Percentiles rank a stretch among this genome's conserved stretches.
phyloP scores from a whole-genome alignment of 148 eudicot genomes.

The Tetragonia tetragonoides region DNA sequence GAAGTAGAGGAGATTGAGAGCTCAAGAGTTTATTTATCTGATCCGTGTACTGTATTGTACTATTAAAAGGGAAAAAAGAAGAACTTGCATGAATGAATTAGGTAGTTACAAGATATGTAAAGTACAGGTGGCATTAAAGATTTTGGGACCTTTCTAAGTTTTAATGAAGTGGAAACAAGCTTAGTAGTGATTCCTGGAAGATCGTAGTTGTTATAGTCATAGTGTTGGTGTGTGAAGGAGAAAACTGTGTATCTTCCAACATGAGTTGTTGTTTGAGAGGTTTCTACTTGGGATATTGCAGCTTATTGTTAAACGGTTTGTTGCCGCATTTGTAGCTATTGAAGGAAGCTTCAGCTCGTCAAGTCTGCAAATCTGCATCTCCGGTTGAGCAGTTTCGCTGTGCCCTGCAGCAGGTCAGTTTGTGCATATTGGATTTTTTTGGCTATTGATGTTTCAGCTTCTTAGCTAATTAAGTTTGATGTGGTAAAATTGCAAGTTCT shows the following conservation, averaged over 20 bases:
- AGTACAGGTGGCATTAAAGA: too few relatives aligned
- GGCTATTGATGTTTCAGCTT: neutral
- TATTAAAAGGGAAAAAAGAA: too few relatives aligned
- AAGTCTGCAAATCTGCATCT: slow-evolving; percentile 54
- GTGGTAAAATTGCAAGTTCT: neutral
- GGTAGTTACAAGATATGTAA: too few relatives aligned
- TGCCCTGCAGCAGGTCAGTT: slow-evolving; percentile 65
- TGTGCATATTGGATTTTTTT: neutral
- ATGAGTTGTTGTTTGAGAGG: slow-evolving; percentile 24
- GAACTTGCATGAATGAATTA: too few relatives aligned
- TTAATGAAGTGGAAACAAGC: too few relatives aligned
- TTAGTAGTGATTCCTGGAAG: too few relatives aligned
- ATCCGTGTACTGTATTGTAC: too few relatives aligned
- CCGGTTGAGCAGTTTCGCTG: slow-evolving; percentile 75
- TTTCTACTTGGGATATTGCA: slow-evolving; percentile 31
- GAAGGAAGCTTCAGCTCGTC: slow-evolving; percentile 66
- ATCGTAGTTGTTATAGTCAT: neutral
- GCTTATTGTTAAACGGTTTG: slow-evolving; percentile 45
- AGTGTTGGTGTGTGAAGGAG: too few relatives aligned
- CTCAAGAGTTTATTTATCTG: too few relatives aligned
- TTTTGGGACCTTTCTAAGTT: too few relatives aligned
- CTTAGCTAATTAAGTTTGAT: neutral
- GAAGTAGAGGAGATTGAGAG: too few relatives aligned
- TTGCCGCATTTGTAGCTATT: slow-evolving; percentile 72
- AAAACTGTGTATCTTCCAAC: too few relatives aligned